These are phyloP conservation scores for Prunus kanzakura DNA, from an alignment of 306 rosid species.

Conservation along the genomic window DNA sequence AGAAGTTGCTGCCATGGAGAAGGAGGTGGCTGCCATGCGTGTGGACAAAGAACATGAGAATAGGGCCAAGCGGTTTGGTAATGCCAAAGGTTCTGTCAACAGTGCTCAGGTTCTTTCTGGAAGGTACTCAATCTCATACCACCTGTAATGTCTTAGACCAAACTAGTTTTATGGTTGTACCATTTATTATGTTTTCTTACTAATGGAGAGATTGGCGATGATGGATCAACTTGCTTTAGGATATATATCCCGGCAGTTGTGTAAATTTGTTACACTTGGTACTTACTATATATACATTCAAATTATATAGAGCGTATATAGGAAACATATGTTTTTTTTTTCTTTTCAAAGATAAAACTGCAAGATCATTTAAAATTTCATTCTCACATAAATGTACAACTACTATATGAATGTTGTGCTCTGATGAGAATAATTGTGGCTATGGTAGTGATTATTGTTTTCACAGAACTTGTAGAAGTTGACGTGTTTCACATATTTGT, in stretches of 20 bases:
- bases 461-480: conserved; percentile 4
- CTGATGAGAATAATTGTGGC: background rate
- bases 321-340: too few relatives aligned
- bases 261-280: background rate
- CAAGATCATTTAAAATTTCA: background rate
- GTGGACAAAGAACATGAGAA: conserved; percentile 89
- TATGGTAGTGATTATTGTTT: background rate
- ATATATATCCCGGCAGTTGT: background rate
- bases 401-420: background rate
- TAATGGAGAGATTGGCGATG: background rate
- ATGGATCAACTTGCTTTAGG: background rate
- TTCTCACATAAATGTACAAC: background rate
- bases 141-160: background rate
- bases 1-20: conserved; percentile 97
- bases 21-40: conserved; percentile 99
- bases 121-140: conserved; percentile 51
- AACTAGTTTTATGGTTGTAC: background rate
- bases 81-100: conserved; percentile 62
- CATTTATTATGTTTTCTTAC: conserved; percentile 7
- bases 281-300: background rate
- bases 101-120: conserved; percentile 85
- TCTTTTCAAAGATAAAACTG: too few relatives aligned
- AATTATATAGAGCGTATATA: background rate
- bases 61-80: conserved; percentile 79
- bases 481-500: conserved; percentile 24